These are phyloP conservation scores for Austropuccinia psidii DNA, from an alignment of 1,284 basidiomycete genomes.

Conservation along the genomic window DNA sequence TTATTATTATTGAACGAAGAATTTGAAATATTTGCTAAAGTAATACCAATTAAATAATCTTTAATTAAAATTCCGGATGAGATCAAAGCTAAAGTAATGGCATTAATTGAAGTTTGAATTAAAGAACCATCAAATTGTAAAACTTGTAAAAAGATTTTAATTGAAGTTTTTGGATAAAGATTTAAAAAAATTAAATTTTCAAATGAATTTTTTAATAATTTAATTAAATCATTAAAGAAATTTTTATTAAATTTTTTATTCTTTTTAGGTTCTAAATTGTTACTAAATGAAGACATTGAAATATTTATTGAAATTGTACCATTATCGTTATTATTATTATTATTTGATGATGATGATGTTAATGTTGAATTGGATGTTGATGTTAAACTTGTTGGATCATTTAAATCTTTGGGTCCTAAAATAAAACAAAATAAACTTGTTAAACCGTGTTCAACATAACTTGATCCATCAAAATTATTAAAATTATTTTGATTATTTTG, in stretches of 20 bases:
- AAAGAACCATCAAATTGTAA: conserved; percentile 74
- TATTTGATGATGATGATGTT: conserved; percentile 45
- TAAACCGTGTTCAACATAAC: conserved; percentile 75
- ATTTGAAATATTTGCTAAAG: conserved; percentile 65
- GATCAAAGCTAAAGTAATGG: conserved; percentile 80
- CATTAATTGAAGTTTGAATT: conserved; percentile 89
- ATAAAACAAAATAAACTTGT: conserved; percentile 79
- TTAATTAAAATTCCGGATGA: conserved; percentile 80
- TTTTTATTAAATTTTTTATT: conserved; percentile 79
- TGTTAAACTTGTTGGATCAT: conserved; percentile 58
- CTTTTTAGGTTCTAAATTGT: conserved; percentile 62
- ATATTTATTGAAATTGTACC: conserved; percentile 80
- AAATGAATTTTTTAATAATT: conserved; percentile 83
- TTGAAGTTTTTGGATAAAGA: conserved; percentile 85
- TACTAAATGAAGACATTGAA: conserved; percentile 73
- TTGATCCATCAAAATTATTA: conserved; percentile 72
- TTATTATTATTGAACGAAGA: conserved; percentile 49
- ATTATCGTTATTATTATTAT: conserved; percentile 53
- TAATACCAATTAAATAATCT: conserved; percentile 81
- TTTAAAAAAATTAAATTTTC: conserved; percentile 85
- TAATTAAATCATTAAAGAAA: conserved; percentile 67
- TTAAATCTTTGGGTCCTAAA: conserved; percentile 64
- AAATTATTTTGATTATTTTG: no score
- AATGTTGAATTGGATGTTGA: conserved; percentile 63
- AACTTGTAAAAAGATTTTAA: conserved; percentile 87